Evolutionary conservation across 352 stramenopile species (phyloP).

Genomic region (Pythium sp.): DNA sequence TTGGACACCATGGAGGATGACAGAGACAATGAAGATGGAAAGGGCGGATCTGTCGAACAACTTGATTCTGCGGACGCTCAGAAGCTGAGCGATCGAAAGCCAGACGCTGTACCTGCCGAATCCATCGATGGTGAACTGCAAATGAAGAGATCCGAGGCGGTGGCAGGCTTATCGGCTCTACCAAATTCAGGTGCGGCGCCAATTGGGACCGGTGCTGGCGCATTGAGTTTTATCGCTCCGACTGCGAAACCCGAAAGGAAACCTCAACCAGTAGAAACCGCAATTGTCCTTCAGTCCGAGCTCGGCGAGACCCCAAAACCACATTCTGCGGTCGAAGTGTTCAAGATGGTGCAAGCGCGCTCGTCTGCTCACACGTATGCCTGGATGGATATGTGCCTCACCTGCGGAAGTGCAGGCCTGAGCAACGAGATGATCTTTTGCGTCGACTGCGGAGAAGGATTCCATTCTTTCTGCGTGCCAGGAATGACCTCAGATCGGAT

Average conservation of each 20-base stretch:
- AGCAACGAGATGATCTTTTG: slow-evolving; percentile 91
- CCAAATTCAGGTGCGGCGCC: not conserved
- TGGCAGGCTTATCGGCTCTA: slow-evolving; percentile 3
- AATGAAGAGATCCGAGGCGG: not conserved
- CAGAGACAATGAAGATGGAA: slow-evolving; percentile 15
- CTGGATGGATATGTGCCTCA: slow-evolving; percentile 92
- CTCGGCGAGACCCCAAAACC: slow-evolving; percentile 51
- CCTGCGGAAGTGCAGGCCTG: slow-evolving; percentile 87
- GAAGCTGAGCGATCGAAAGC: not conserved
- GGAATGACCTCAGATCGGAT: slow-evolving; percentile 33
- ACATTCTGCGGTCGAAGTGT: slow-evolving; percentile 63
- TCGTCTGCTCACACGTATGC: slow-evolving; percentile 78
- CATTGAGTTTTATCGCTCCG: not conserved
- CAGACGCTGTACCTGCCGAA: slow-evolving; percentile 4
- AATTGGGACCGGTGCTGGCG: not conserved
- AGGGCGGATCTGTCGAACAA: not conserved
- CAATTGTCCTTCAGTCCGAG: slow-evolving; percentile 57
- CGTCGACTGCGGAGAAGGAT: slow-evolving; percentile 94
- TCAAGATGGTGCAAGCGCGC: slow-evolving; percentile 71
- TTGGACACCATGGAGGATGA: slow-evolving; percentile 22
- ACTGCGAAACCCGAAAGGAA: slow-evolving; percentile 6
- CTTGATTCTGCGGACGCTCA: not conserved
- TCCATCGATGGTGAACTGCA: not conserved
- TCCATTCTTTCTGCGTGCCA: slow-evolving; percentile 91
- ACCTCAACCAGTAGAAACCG: not conserved